A percentile compares a stretch with the other conserved stretches of the same genome.
Evolutionary conservation across 495 filamentous ascomycete species (phyloP).

Genomic region (Lophium mytilinum): DNA sequence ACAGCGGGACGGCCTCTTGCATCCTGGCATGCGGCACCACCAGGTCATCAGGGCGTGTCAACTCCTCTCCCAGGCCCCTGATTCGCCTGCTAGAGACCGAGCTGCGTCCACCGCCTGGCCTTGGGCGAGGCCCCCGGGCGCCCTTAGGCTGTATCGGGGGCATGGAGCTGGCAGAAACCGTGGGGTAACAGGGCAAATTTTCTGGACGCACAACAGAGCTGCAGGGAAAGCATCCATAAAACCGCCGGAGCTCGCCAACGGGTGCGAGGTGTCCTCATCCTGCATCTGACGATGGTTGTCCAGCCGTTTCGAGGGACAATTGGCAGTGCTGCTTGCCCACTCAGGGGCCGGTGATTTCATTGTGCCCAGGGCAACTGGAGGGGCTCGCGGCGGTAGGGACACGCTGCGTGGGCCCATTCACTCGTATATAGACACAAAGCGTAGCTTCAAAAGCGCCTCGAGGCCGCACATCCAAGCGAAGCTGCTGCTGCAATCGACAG

Average conservation of each 20-base stretch:
- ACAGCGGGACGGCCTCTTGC: conserved; percentile 12
- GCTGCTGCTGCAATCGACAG: not conserved
- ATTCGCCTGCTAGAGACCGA: conserved; percentile 13
- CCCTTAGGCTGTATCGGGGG: conserved; percentile 11
- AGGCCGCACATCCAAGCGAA: conserved; percentile 9
- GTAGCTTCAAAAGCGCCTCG: not conserved
- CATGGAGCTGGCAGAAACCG: conserved; percentile 20
- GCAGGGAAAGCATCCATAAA: conserved; percentile 17
- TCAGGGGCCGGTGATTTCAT: conserved; percentile 9
- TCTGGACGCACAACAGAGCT: conserved; percentile 22
- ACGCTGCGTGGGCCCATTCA: not conserved
- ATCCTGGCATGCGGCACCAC: conserved; percentile 17
- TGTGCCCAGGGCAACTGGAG: not conserved
- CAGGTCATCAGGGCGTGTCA: conserved; percentile 18
- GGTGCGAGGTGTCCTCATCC: not conserved
- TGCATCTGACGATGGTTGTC: no score
- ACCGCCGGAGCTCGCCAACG: conserved; percentile 8
- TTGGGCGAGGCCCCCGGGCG: conserved; percentile 5
- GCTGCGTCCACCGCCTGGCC: conserved; percentile 17
- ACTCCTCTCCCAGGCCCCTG: conserved; percentile 13
- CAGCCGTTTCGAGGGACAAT: not conserved
- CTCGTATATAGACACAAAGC: not conserved
- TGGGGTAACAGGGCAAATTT: conserved; percentile 24
- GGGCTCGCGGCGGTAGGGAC: conserved; percentile 2
- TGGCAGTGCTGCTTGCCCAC: not conserved